Conservation (phyloP, 73 alveolate species). For the Paraurostyla sp. region DNA sequence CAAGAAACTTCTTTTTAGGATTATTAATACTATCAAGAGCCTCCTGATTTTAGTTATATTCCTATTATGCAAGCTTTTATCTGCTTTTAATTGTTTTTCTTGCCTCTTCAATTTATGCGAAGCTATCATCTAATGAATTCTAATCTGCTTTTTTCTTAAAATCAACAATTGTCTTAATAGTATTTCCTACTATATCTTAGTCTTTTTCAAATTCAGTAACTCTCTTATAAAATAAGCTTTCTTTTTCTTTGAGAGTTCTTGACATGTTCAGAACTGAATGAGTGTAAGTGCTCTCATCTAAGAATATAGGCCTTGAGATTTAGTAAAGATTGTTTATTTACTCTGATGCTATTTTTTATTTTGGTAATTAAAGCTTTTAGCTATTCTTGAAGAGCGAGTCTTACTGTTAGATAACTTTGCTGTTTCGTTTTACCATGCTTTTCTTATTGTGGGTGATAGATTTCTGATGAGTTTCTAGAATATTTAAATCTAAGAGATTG, state of each 20-base stretch:
- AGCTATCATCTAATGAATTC: background rate
- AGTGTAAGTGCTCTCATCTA: slow-evolving; percentile 34
- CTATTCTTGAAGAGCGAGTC: background rate
- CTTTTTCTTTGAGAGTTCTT: slow-evolving; percentile 35
- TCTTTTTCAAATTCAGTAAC: slow-evolving; percentile 3
- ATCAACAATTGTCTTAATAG: background rate
- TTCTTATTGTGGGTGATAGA: background rate
- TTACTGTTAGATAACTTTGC: background rate
- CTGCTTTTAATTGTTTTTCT: background rate
- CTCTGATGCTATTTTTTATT: background rate
- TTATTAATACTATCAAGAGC: too few species aligned
- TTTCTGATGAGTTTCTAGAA: background rate
- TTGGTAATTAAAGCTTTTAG: background rate
- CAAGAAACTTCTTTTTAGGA: background rate
- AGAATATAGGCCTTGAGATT: background rate
- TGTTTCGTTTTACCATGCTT: background rate
- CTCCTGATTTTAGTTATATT: background rate
- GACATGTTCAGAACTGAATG: slow-evolving; percentile 20
- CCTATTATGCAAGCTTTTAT: background rate
- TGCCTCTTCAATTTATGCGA: background rate
- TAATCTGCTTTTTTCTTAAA: background rate
- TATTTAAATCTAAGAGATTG: background rate
- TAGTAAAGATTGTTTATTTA: background rate
- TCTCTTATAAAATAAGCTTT: slow-evolving; percentile 14
- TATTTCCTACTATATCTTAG: background rate